A percentile compares a stretch with the other conserved stretches of the same genome.
phyloP scores from a whole-genome alignment of 352 stramenopile species.

The Phytophthora palmivora region DNA sequence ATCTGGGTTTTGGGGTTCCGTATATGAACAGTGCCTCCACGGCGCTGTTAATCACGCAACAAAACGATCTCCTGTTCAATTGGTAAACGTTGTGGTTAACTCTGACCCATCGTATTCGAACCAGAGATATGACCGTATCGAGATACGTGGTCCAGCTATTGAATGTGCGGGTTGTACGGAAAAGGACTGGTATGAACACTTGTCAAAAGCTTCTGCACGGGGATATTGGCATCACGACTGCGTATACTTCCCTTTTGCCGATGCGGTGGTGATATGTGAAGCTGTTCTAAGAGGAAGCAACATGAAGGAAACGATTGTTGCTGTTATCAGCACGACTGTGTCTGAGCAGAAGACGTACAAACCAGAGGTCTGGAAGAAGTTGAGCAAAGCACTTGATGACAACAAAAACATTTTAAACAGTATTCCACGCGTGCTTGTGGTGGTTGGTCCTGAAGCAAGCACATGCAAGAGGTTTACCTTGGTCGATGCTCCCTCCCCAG shows the following conservation, averaged over 20 bases:
- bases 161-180: conserved; percentile 13
- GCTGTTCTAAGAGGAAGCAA: conserved; percentile 24
- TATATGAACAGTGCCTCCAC: conserved; percentile 33
- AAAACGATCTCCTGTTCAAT: conserved; percentile 16
- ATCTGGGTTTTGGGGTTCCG: conserved; percentile 22
- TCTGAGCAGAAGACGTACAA: conserved; percentile 27
- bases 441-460: conserved; percentile 27
- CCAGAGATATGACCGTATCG: conserved; percentile 35
- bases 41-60: conserved; percentile 21
- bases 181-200: conserved; percentile 21
- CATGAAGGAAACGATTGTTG: conserved; percentile 29
- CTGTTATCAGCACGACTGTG: conserved; percentile 25
- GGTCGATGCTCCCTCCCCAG: conserved; percentile 17
- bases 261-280: conserved; percentile 35
- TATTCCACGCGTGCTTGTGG: conserved; percentile 29
- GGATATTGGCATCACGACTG: conserved; percentile 29
- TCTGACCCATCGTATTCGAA: conserved; percentile 31
- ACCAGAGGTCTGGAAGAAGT: conserved; percentile 11
- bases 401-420: conserved; percentile 12
- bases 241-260: conserved; percentile 20
- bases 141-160: conserved; percentile 16
- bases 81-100: conserved; percentile 34
- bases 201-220: conserved; percentile 12
- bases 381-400: conserved; percentile 27
- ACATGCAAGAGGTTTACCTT: conserved; percentile 30